Conservation (phyloP, 2,329 filamentous ascomycete species). For the Apiospora malaysiana region DNA sequence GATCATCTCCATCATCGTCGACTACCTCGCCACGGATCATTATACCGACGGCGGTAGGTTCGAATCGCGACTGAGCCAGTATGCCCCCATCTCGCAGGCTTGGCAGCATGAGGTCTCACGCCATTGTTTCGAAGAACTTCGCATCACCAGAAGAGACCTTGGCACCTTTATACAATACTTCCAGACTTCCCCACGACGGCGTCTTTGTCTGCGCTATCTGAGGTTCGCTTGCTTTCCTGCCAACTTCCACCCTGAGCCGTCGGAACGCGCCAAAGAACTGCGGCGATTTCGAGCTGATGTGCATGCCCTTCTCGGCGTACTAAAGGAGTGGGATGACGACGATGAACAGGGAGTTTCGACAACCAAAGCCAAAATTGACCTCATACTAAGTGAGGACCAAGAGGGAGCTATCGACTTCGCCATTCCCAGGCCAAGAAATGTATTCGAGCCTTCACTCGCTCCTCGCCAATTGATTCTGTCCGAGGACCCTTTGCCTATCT, state of each 20-base stretch:
- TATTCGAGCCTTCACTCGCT: no score
- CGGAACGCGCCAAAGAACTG: neutral
- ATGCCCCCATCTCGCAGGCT: neutral
- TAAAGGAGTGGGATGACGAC: neutral
- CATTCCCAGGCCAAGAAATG: no score
- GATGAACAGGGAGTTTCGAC: neutral
- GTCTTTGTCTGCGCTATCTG: neutral
- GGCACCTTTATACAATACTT: neutral
- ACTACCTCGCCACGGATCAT: neutral
- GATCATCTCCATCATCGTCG: neutral
- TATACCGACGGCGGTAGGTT: accelerated
- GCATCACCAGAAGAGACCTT: neutral
- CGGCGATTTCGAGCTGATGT: neutral
- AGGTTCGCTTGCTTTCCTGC: neutral
- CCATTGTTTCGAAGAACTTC: neutral
- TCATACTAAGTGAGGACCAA: no score
- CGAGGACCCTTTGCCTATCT: neutral
- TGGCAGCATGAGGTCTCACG: neutral
- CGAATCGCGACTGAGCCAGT: neutral
- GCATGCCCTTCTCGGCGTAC: neutral
- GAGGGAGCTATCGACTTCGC: no score
- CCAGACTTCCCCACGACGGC: neutral
- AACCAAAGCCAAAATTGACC: neutral
- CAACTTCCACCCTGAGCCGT: neutral
- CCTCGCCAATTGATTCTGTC: neutral